phyloP scores from a whole-genome alignment of 805 yeast species.

The Wickerhamiella hasegawae region DNA sequence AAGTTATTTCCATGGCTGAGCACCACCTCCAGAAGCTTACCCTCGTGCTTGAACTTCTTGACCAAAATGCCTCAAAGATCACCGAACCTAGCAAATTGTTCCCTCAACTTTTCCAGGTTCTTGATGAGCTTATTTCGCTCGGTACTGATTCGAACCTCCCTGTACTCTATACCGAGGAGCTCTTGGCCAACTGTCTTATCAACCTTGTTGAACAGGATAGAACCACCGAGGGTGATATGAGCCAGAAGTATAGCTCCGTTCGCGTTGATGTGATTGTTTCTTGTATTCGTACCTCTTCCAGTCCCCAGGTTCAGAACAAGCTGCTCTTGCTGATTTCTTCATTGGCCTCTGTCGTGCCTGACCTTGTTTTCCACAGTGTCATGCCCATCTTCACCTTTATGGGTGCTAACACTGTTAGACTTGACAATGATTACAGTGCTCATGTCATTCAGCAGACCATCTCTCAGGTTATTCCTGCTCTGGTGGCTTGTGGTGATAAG shows the following conservation, averaged over 20 bases:
- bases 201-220: slow-evolving; percentile 37
- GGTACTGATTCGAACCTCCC: slow-evolving; percentile 88
- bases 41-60: slow-evolving; percentile 62
- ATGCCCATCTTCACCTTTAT: slow-evolving; percentile 99
- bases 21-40: slow-evolving; percentile 65
- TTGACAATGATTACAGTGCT: slow-evolving; percentile 89
- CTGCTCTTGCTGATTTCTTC: slow-evolving; percentile 72
- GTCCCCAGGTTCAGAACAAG: slow-evolving; percentile 92
- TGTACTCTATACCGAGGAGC: slow-evolving; percentile 79
- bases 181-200: slow-evolving; percentile 73
- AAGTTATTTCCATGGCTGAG: slow-evolving; percentile 59
- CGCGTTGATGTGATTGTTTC: slow-evolving; percentile 86
- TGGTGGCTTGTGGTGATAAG: slow-evolving; percentile 36
- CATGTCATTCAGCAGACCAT: slow-evolving; percentile 89
- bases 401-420: slow-evolving; percentile 96
- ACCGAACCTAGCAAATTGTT: slow-evolving; percentile 15
- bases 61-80: slow-evolving; percentile 23
- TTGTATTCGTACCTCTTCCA: slow-evolving; percentile 71
- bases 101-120: slow-evolving; percentile 21
- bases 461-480: slow-evolving; percentile 77
- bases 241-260: slow-evolving; percentile 26
- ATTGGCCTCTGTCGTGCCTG: slow-evolving; percentile 78
- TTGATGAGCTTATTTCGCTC: slow-evolving; percentile 34
- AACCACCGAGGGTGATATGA: slow-evolving; percentile 3
- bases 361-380: slow-evolving; percentile 80